Base-by-base conservation (phyloP, 2,329 filamentous ascomycete species). In the Orbilia ellipsospora region DNA sequence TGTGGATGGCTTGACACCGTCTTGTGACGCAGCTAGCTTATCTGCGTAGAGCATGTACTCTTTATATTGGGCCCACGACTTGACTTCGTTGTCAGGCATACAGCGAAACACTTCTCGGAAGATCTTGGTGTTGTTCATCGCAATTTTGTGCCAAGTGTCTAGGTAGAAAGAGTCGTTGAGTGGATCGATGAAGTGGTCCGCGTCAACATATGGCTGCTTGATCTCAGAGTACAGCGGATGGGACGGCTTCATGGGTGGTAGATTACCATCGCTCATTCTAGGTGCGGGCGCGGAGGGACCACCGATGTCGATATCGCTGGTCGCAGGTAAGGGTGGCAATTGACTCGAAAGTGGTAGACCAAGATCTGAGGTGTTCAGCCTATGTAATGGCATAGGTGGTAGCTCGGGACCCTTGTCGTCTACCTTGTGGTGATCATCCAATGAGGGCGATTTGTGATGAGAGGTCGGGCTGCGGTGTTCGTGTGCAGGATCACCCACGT, bases 161-260 rank as follows among this genome's bases (percentile, higher is more conserved):
- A 95, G 88, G 81, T 92, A 92, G 83, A 99, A 99, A 0, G 87
- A 84, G 64, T 92, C 87, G 70, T 90, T 90, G 48, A 99, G 83
- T 0, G 96, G 95, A 82, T 99, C 95, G 15, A 87, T 88, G 93
- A 99, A 99, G 83, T 94, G 98, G 81, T 98, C 92, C 79, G 94
- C 92, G 77, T 92, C 89, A 26, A 99, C 88, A 40, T 88, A 84
- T 0, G 93, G 92, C 18, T 87, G 87, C 70, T 88, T 88, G 79
- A 98, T 89, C 68, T 95, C 92, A 7, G 89, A 84, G 57, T 87
- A 84, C 78, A 88, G 82, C 7, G 85, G 85, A 82, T 88, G 86
- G 50, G 44, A 73, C 36, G 64, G 40, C 42, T 55, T 68, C 74
- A 70, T 54, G 36, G 51, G 5, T 54, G 74, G 81, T 79, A 23